Evolutionary conservation across 345 rosid genomes (phyloP).

Genomic region (Gossypium thurberi): DNA sequence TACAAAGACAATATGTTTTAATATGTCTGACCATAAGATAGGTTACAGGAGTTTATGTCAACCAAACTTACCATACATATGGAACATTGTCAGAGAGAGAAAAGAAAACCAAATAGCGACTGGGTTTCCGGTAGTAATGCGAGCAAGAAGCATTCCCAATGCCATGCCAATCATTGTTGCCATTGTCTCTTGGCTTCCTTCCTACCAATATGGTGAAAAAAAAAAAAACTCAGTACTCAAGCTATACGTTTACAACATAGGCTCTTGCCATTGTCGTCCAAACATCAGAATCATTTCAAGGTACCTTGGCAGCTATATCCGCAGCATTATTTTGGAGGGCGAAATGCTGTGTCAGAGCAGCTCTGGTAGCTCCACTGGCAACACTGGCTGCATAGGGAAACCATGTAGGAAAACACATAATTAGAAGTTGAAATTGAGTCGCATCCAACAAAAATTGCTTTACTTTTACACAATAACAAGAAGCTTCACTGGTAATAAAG

Average conservation of each 20-base stretch:
- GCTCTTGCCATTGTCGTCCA: slow-evolving; percentile 1
- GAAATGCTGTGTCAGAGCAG: slow-evolving; percentile 95
- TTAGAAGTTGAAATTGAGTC: slow-evolving; percentile 2
- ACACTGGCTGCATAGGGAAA: slow-evolving; percentile 60
- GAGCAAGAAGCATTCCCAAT: slow-evolving; percentile 84
- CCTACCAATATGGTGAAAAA: slow-evolving; percentile 33
- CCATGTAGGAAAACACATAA: neutral
- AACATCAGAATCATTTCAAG: slow-evolving; percentile 12
- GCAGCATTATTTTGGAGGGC: slow-evolving; percentile 95
- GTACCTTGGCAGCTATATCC: slow-evolving; percentile 88
- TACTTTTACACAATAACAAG: neutral
- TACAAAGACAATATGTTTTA: neutral
- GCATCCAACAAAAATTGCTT: neutral
- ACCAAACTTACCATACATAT: slow-evolving; percentile 77
- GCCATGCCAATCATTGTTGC: slow-evolving; percentile 97
- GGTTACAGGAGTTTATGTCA: neutral
- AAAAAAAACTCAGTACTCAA: neutral
- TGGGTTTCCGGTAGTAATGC: slow-evolving; percentile 63
- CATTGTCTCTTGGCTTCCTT: slow-evolving; percentile 94
- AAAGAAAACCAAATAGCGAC: slow-evolving; percentile 74
- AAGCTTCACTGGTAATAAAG: neutral
- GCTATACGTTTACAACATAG: neutral
- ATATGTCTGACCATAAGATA: neutral
- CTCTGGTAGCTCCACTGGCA: slow-evolving; percentile 98
- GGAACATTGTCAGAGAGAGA: slow-evolving; percentile 74